These are phyloP conservation scores for Hebeloma cylindrosporum DNA, from an alignment of 768 basidiomycete genomes.

Conservation along the genomic window DNA sequence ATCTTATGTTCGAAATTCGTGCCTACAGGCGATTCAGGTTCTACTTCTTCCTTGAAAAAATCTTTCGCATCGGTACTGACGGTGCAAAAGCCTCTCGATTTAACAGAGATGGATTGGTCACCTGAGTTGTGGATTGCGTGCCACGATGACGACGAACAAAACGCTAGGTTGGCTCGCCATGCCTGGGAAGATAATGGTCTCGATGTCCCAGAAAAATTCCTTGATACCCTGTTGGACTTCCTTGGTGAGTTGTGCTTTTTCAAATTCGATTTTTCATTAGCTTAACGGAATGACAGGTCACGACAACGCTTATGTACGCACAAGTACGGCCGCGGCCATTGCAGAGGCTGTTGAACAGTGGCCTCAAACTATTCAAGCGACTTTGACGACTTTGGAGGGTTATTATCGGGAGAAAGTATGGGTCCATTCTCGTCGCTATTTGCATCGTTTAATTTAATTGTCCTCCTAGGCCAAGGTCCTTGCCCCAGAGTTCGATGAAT, in stretches of 20 bases:
- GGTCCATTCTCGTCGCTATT: not conserved
- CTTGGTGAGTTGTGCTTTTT: conserved; percentile 54
- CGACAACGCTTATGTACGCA: conserved; percentile 76
- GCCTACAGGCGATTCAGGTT: conserved; percentile 89
- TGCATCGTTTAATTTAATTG: not conserved
- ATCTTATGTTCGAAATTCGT: conserved; percentile 82
- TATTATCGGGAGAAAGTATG: conserved; percentile 83
- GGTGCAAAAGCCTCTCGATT: conserved; percentile 75
- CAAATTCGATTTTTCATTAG: not conserved
- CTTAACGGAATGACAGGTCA: conserved; percentile 52
- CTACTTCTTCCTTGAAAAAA: not conserved
- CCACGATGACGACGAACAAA: conserved; percentile 87
- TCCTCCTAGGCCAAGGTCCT: conserved; percentile 71
- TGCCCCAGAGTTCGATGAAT: conserved; percentile 91
- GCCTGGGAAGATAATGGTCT: conserved; percentile 97
- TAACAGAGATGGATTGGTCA: conserved; percentile 94
- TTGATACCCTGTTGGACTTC: conserved; percentile 58
- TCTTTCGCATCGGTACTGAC: conserved; percentile 7
- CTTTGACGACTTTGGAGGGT: conserved; percentile 56
- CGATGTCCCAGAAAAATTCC: conserved; percentile 72
- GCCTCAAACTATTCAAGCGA: conserved; percentile 53
- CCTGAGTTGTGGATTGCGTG: conserved; percentile 84
- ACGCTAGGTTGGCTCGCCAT: conserved; percentile 73
- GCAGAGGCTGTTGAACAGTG: conserved; percentile 74
- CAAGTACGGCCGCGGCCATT: conserved; percentile 67